A percentile compares a stretch with the other conserved stretches of the same genome.
These are phyloP conservation scores for Globisporangium cederbergense DNA, from an alignment of 352 stramenopile genomes.

Conservation along the genomic window DNA sequence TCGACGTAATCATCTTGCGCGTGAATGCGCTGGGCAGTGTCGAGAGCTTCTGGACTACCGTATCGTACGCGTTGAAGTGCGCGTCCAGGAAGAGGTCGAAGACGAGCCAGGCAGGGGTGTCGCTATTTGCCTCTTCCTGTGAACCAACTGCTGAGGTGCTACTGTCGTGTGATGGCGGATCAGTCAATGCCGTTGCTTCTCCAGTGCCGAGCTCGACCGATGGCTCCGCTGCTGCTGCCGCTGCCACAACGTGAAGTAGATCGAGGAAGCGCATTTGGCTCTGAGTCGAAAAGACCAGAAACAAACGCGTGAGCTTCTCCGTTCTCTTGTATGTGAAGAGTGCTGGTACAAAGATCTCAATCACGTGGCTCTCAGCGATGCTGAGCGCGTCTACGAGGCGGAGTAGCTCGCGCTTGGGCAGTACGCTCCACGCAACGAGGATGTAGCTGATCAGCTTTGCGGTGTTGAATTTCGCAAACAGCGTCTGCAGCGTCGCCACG, in stretches of 20 bases:
- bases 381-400: conserved; percentile 45
- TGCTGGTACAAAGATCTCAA: conserved; percentile 39
- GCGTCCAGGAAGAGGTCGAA: conserved; percentile 51
- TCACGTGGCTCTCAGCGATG: conserved; percentile 21
- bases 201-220: conserved; percentile 16
- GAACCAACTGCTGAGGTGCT: background rate
- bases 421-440: conserved; percentile 27
- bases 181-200: background rate
- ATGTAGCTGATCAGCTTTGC: conserved; percentile 35
- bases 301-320: conserved; percentile 35
- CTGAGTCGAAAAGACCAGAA: conserved; percentile 33
- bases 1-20: conserved; percentile 23
- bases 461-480: conserved; percentile 57
- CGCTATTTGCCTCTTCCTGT: background rate
- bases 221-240: background rate
- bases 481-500: conserved; percentile 40
- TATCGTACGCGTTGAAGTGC: conserved; percentile 30
- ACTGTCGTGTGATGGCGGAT: too few relatives aligned
- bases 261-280: conserved; percentile 37
- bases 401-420: conserved; percentile 46
- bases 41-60: conserved; percentile 45
- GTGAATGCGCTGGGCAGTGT: conserved; percentile 23
- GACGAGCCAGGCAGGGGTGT: conserved; percentile 15
- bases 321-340: conserved; percentile 33
- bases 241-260: conserved; percentile 22